These are phyloP conservation scores for Anisodus acutangulus DNA, from an alignment of 257 asterid species.

Conservation along the genomic window DNA sequence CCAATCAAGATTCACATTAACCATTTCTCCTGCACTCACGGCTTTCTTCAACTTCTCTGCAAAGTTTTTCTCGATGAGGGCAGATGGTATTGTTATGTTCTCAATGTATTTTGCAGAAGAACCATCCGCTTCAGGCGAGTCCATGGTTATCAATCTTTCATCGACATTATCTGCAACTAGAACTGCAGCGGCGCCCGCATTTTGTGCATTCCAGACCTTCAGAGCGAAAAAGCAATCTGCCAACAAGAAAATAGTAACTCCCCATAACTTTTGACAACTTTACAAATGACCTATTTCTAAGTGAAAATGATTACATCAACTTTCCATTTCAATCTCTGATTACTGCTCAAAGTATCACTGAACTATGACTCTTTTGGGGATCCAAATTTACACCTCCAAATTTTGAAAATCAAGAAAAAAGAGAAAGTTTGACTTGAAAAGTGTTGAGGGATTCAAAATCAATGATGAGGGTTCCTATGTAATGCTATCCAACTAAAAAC, in stretches of 20 bases:
- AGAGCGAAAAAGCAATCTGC: conserved; percentile 92
- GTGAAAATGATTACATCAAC: not conserved
- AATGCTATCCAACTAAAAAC: not conserved
- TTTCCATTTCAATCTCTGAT: not conserved
- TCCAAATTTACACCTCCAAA: not conserved
- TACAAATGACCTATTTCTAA: not conserved
- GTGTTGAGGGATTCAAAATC: conserved; percentile 12
- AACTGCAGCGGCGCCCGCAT: conserved; percentile 95
- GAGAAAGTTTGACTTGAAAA: not conserved
- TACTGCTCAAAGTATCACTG: conserved; percentile 12
- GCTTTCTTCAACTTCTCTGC: conserved; percentile 78
- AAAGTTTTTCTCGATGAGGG: conserved; percentile 64
- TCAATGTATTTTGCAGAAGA: conserved; percentile 63
- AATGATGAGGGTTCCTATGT: not conserved
- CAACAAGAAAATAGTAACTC: conserved; percentile 27
- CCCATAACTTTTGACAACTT: not conserved
- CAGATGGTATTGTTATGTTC: conserved; percentile 91
- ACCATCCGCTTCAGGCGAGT: conserved; percentile 74
- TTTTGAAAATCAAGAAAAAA: not conserved
- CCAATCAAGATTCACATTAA: conserved; percentile 94
- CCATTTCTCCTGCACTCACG: conserved; percentile 69
- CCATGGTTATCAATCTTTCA: conserved; percentile 89
- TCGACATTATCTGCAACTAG: conserved; percentile 76
- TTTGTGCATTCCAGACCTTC: conserved; percentile 97
- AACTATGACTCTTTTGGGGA: not conserved